phyloP scores from a whole-genome alignment of 192 early-diverging fungal species.

The Linnemannia zychae region DNA sequence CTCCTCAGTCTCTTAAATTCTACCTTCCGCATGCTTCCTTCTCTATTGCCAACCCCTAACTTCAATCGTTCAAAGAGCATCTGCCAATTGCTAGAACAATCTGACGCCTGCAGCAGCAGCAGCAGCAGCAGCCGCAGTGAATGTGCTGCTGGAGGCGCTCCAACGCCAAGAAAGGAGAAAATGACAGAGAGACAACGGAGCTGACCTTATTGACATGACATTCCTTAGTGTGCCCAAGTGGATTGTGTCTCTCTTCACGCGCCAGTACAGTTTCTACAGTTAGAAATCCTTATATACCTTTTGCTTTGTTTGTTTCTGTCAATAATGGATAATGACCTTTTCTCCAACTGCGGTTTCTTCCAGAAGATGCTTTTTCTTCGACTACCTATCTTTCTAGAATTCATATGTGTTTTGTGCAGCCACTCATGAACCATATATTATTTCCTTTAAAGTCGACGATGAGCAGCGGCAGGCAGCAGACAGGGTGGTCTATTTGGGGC shows the following conservation, averaged over 20 bases:
- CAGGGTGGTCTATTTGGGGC: background rate
- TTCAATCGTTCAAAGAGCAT: background rate
- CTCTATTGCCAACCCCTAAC: background rate
- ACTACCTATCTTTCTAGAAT: no score
- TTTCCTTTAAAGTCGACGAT: constrained; percentile 12
- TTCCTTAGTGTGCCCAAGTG: no score
- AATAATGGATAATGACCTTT: background rate
- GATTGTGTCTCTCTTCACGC: no score
- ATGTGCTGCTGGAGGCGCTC: background rate
- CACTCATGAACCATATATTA: background rate
- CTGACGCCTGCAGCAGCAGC: background rate
- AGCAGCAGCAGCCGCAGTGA: background rate
- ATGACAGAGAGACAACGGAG: no score
- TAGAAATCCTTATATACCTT: background rate
- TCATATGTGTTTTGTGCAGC: background rate
- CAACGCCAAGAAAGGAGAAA: no score
- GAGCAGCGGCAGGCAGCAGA: background rate
- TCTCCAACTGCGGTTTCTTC: background rate
- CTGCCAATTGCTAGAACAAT: background rate
- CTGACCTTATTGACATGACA: no score
- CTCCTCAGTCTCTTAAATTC: background rate
- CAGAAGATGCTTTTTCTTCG: background rate
- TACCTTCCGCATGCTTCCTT: background rate
- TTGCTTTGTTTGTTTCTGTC: background rate
- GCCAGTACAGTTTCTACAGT: no score